A percentile compares a stretch with the other conserved stretches of the same genome.
These are phyloP conservation scores for Tetragonia tetragonoides DNA, from an alignment of 148 eudicot genomes.

Conservation along the genomic window DNA sequence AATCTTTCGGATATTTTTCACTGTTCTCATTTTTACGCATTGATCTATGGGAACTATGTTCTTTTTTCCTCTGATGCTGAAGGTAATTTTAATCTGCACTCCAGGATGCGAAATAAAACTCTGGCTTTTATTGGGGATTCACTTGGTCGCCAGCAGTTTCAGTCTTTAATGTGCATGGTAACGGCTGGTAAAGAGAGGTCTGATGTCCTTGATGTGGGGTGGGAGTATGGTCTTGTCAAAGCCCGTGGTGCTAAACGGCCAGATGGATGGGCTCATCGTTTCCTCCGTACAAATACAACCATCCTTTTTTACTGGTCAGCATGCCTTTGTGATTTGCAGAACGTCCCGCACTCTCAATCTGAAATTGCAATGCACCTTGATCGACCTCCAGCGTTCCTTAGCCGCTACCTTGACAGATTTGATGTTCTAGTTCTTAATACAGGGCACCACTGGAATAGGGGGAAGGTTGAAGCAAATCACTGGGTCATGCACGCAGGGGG, in stretches of 20 bases:
- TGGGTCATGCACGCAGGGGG: slow-evolving; percentile 70
- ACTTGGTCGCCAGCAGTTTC: slow-evolving; percentile 86
- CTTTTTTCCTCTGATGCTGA: slow-evolving; percentile 9
- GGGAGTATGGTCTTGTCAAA: slow-evolving; percentile 79
- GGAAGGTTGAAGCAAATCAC: slow-evolving; percentile 51
- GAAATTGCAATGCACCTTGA: slow-evolving; percentile 76
- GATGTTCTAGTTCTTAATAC: slow-evolving; percentile 69
- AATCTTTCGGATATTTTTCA: no score
- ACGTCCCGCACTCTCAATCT: slow-evolving; percentile 39
- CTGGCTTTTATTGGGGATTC: slow-evolving; percentile 94
- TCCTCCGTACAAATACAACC: slow-evolving; percentile 74
- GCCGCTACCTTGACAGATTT: slow-evolving; percentile 39
- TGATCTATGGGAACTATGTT: neutral
- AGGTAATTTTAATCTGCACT: slow-evolving; percentile 7
- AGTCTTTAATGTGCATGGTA: slow-evolving; percentile 93
- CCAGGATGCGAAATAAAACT: slow-evolving; percentile 86
- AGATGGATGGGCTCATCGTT: slow-evolving; percentile 93
- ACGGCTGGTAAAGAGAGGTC: slow-evolving; percentile 62
- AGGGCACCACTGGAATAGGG: slow-evolving; percentile 87
- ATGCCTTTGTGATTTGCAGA: slow-evolving; percentile 73
- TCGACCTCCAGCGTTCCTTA: slow-evolving; percentile 65
- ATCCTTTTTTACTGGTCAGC: slow-evolving; percentile 97
- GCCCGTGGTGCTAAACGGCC: slow-evolving; percentile 65
- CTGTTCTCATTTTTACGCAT: no score
- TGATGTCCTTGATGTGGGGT: slow-evolving; percentile 71